These are phyloP conservation scores for Alternaria brassicae DNA, from an alignment of 2,329 filamentous ascomycete genomes.

Conservation along the genomic window DNA sequence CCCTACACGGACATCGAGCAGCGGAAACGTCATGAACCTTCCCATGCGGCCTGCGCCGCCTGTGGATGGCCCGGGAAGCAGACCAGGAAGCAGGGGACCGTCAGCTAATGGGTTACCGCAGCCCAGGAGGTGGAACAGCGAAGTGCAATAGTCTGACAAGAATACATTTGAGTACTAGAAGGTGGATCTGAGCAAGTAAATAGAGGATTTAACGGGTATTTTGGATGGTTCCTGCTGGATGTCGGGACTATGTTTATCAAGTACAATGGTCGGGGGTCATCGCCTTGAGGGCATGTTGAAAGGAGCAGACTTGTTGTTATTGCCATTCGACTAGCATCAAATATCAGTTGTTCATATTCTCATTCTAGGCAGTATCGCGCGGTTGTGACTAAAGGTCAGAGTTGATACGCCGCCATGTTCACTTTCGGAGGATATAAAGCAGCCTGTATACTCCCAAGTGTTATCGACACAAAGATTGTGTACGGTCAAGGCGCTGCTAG, in stretches of 20 bases:
- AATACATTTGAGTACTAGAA: neutral
- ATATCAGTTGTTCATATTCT: neutral
- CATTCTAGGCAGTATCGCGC: neutral
- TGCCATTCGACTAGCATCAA: conserved; percentile 2
- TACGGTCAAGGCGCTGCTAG: neutral
- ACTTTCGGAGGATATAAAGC: neutral
- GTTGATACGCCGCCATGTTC: neutral
- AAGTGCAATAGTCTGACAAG: conserved; percentile 31
- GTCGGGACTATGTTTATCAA: neutral
- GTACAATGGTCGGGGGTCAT: neutral
- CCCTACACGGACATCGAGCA: conserved; percentile 54
- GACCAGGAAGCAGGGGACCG: conserved; percentile 32
- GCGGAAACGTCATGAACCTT: conserved; percentile 51
- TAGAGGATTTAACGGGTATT: neutral
- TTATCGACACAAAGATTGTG: neutral
- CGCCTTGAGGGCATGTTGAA: neutral
- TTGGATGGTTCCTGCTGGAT: neutral
- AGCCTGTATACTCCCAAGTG: neutral
- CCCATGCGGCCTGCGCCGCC: conserved; percentile 56
- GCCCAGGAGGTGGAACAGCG: conserved; percentile 45
- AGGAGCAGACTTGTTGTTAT: conserved; percentile 1
- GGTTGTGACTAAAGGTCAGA: neutral
- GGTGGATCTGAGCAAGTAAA: neutral
- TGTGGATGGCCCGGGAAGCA: conserved; percentile 34
- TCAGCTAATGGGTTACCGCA: conserved; percentile 16